phyloP scores from a whole-genome alignment of 2,329 filamentous ascomycete species.

The Colletotrichum cereale region DNA sequence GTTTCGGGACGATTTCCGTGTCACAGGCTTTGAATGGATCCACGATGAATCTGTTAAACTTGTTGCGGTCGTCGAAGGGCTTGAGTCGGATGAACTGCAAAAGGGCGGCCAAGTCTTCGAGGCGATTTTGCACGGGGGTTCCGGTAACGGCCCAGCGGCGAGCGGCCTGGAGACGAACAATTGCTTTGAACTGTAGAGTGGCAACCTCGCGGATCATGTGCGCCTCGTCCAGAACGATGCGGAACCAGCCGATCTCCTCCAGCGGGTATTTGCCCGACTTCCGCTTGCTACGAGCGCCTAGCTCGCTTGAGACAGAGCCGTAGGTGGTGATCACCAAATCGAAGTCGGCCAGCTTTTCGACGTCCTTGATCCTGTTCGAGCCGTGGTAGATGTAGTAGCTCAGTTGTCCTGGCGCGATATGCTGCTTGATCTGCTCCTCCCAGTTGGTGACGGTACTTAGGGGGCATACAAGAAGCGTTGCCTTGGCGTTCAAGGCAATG shows the following conservation, averaged over 20 bases:
- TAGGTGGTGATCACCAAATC: conserved; percentile 96
- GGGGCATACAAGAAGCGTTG: conserved; percentile 89
- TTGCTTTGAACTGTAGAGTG: conserved; percentile 86
- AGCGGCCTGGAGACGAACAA: conserved; percentile 82
- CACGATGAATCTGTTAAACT: conserved; percentile 85
- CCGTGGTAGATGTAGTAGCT: conserved; percentile 91
- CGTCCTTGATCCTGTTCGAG: conserved; percentile 76
- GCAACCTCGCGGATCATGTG: conserved; percentile 91
- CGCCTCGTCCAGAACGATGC: conserved; percentile 93
- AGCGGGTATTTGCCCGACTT: conserved; percentile 75
- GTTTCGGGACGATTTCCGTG: conserved; percentile 83
- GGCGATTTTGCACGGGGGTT: conserved; percentile 92
- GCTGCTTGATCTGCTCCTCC: conserved; percentile 90
- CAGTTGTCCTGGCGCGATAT: conserved; percentile 75
- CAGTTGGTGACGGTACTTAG: conserved; percentile 94
- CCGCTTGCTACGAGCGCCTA: conserved; percentile 71
- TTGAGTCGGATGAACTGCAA: conserved; percentile 87
- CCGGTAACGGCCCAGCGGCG: conserved; percentile 97
- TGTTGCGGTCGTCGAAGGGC: conserved; percentile 83
- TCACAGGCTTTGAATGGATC: conserved; percentile 90
- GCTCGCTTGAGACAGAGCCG: conserved; percentile 85
- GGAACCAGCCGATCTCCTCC: conserved; percentile 88
- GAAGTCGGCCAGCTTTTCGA: conserved; percentile 75
- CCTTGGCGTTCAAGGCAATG: conserved; percentile 76
- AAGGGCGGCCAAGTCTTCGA: conserved; percentile 89